phyloP scores from a whole-genome alignment of 371 early-diverging fungal species.

The Mortierella sp. region DNA sequence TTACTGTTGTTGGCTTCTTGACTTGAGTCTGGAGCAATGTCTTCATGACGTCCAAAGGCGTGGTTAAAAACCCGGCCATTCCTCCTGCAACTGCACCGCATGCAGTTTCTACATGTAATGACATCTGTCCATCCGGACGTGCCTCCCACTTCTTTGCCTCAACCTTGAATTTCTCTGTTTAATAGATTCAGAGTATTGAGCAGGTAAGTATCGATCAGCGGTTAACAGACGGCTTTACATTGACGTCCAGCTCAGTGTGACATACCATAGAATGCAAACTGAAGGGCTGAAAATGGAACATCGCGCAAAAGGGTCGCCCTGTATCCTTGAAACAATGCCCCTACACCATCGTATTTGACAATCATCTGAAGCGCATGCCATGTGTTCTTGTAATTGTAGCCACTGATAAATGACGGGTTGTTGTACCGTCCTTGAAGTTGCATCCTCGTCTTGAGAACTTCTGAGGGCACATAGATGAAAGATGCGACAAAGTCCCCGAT shows the following conservation, averaged over 20 bases:
- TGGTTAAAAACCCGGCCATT: conserved; percentile 75
- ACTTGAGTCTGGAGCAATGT: conserved; percentile 75
- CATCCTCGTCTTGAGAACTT: conserved; percentile 84
- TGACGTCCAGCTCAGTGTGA: neutral
- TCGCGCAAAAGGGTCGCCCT: conserved; percentile 75
- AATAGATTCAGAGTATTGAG: too few species aligned
- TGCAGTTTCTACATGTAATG: conserved; percentile 63
- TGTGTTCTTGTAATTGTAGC: conserved; percentile 79
- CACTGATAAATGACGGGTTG: conserved; percentile 80
- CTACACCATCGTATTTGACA: conserved; percentile 70
- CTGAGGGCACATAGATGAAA: conserved; percentile 81
- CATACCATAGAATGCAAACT: conserved; percentile 79
- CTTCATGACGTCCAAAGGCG: conserved; percentile 78
- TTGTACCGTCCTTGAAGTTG: conserved; percentile 86
- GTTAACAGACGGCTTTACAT: neutral
- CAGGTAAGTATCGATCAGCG: too few species aligned
- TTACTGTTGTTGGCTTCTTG: conserved; percentile 52
- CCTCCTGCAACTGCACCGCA: conserved; percentile 77
- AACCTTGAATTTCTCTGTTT: conserved; percentile 57
- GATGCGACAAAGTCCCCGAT: conserved; percentile 79
- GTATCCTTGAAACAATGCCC: conserved; percentile 76
- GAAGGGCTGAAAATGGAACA: conserved; percentile 79
- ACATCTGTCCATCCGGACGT: conserved; percentile 55
- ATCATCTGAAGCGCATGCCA: conserved; percentile 81
- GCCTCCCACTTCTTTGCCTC: conserved; percentile 53